phyloP scores from a whole-genome alignment of 2,329 filamentous ascomycete genomes.

The Cercospora janseana region DNA sequence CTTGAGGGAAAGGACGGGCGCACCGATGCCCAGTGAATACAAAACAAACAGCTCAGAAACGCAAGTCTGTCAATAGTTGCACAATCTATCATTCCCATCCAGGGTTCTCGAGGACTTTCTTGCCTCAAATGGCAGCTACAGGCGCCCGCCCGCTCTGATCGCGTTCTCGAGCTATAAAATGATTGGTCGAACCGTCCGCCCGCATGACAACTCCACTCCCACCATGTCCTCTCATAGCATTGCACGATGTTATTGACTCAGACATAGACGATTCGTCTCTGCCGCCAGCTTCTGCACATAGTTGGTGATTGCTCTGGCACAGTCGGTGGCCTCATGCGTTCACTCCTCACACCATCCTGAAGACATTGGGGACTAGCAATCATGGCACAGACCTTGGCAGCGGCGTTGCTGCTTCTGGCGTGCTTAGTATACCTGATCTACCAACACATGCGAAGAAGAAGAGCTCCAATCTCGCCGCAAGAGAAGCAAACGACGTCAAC shows the following conservation, averaged over 20 bases:
- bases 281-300: neutral
- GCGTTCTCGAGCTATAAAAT: slow-evolving; percentile 3
- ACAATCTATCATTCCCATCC: too few relatives aligned
- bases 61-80: too few relatives aligned
- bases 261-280: too few relatives aligned
- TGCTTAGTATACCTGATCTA: neutral
- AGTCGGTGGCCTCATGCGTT: too few relatives aligned
- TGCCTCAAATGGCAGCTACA: slow-evolving; percentile 13
- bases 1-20: too few relatives aligned
- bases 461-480: neutral
- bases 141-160: slow-evolving; percentile 11
- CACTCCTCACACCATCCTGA: too few relatives aligned
- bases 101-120: neutral
- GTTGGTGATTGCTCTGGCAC: too few relatives aligned
- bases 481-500: neutral
- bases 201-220: neutral
- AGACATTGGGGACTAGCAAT: too few relatives aligned
- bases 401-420: neutral
- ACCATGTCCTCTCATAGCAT: too few relatives aligned
- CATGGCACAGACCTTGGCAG: neutral
- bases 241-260: too few relatives aligned
- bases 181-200: slow-evolving; percentile 8
- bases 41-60: too few relatives aligned
- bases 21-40: too few relatives aligned
- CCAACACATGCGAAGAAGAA: neutral